Evolutionary conservation across 1,284 basidiomycete genomes (phyloP).

Genomic region (Ceratobasidium theobromae): DNA sequence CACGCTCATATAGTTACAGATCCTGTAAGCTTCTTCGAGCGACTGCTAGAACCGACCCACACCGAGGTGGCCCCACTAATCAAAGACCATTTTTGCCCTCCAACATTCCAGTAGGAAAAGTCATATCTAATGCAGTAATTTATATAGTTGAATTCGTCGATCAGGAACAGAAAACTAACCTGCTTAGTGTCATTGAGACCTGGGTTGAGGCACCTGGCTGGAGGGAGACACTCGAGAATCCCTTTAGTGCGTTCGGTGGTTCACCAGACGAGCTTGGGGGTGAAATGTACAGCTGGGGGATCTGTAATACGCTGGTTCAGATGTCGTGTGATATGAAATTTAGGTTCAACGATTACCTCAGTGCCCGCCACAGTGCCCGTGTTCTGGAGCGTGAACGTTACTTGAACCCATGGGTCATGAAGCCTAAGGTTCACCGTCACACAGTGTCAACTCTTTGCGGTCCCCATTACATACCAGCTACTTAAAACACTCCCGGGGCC

Average conservation of each 20-base stretch:
- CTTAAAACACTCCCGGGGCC: constrained; percentile 34
- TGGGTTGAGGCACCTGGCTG: constrained; percentile 31
- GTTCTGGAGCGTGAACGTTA: constrained; percentile 38
- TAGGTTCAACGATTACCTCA: constrained; percentile 33
- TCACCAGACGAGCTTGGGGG: constrained; percentile 35
- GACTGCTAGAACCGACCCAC: constrained; percentile 56
- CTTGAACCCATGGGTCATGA: constrained; percentile 35
- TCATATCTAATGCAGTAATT: constrained; percentile 41
- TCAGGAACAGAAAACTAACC: constrained; percentile 23
- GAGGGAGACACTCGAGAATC: constrained; percentile 34
- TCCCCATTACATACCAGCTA: constrained; percentile 27
- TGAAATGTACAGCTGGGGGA: constrained; percentile 37
- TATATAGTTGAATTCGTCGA: neutral
- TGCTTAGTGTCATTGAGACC: constrained; percentile 34
- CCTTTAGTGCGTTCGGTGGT: constrained; percentile 36
- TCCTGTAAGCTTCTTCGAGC: constrained; percentile 50
- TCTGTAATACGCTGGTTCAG: neutral
- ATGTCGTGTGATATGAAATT: neutral
- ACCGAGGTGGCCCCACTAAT: constrained; percentile 51
- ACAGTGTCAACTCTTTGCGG: neutral
- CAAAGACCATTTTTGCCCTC: constrained; percentile 39
- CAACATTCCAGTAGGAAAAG: constrained; percentile 19
- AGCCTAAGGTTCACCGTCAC: constrained; percentile 17
- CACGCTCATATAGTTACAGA: constrained; percentile 38
- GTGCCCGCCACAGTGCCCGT: constrained; percentile 37